Evolutionary conservation across 2,329 filamentous ascomycete species (phyloP).

Genomic region (Fusarium irregulare): DNA sequence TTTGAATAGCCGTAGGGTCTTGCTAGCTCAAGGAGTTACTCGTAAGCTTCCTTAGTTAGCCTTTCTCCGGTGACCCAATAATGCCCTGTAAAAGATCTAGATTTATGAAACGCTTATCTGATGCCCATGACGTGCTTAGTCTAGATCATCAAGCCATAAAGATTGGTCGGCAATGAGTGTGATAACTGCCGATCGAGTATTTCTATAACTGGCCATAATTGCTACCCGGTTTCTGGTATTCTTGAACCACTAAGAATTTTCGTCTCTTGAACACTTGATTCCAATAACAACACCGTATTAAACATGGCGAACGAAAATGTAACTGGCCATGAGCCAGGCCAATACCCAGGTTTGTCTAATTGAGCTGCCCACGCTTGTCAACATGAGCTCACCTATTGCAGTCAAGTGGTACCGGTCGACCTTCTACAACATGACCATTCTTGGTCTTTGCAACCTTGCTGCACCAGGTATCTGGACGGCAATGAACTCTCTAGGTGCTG

Average conservation of each 20-base stretch:
- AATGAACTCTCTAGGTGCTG: constrained; percentile 79
- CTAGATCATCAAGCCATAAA: neutral
- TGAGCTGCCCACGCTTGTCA: no score
- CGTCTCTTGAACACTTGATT: neutral
- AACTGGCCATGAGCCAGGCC: neutral
- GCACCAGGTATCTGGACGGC: constrained; percentile 79
- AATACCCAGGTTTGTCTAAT: neutral
- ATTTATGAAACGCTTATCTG: no score
- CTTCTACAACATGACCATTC: constrained; percentile 77
- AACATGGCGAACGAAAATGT: neutral
- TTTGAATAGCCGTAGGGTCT: no score
- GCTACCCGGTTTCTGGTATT: neutral
- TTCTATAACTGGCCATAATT: neutral
- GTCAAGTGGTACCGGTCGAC: constrained; percentile 78
- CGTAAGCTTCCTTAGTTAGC: no score
- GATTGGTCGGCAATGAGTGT: neutral
- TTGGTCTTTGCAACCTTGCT: constrained; percentile 76
- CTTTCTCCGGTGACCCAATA: no score
- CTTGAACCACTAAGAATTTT: neutral
- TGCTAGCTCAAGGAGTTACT: no score
- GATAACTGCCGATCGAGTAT: neutral
- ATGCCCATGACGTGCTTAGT: neutral
- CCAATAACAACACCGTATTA: neutral
- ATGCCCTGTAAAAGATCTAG: no score
- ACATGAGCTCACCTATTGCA: constrained; percentile 40